Base-by-base conservation (phyloP, 2,329 filamentous ascomycete genomes). In the Exophiala sp. region DNA sequence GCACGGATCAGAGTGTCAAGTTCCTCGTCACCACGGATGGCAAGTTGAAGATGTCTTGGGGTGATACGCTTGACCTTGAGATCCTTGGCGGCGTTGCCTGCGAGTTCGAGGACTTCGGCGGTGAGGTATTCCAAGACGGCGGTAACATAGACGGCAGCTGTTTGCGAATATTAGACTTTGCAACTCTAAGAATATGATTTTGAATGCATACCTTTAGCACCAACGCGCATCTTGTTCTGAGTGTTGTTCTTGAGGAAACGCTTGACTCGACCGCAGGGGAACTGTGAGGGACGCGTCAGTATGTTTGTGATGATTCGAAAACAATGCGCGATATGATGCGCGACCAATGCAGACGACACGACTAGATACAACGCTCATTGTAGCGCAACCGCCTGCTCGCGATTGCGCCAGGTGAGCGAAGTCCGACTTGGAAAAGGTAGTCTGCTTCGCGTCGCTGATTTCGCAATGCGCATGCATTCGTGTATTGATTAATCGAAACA, bases 51-150 rank as follows among this genome's bases (percentile, higher is more conserved):
- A 75, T 99, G 94, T 73, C 94, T 91, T 52, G 94, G 94, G 10
- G 92, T 97, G 75, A 99, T 99, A 76, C 94, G 94, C 86, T 97
- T 99, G 78, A 97, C 94, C 78, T 97, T 99, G 71, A 97, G 88
- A 75, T 99, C 94, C 82, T 97, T 97, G 74, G 94, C 94, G 50
- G 94, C 94, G 73, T 99, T 99, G 74, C 94, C 94, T 72, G 94
- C 94, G 63, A 99, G 82, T 75, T 99, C 94, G 67, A 99, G 87
- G 43, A 99, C 92, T 84, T 99, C 92, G 62, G 92, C 92, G 57
- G 94, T 96, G 65, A 99, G 80, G 73, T 99, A 99, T 78, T 99
- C 94, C 62, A 99, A 88, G 53, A 99, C 94, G 40, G 94, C 94
- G 46, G 94, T 97, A 60, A 97, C 90, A 72, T 99, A 99, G 67